Base-by-base conservation (phyloP, 495 filamentous ascomycete genomes). In the Penicillium crystallinum region DNA sequence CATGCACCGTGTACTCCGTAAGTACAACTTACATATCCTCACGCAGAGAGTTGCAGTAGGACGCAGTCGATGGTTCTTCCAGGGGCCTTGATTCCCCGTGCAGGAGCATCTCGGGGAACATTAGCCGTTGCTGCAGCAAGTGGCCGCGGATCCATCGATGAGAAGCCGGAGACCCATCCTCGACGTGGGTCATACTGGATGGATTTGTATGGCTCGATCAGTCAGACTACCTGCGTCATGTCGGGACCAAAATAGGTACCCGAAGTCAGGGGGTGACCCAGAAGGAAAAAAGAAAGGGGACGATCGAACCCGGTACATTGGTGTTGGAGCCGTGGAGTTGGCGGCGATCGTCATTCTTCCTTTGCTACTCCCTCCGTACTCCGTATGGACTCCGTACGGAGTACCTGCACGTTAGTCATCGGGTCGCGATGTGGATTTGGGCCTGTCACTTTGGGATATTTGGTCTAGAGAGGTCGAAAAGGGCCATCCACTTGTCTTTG, bases 231-330 rank as follows among this genome's bases (percentile, higher is more conserved):
- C 29, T 51, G 46, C 46, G 15, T 54, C 46, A 37, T 34, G 34
- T 27, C 34, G 35, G 37, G 41, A 41, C 22, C 34, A 30, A 45
- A 21, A 36, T 41, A 45, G 27, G 42, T 46, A 47, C 36, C 23
- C 46, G 52, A 43, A 56, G 53, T 49, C 51, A 54, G 57, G 61
- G 58, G 46, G 29, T 34, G 56, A 59, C 52, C 61, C 61, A 41
- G 46, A 44, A 61, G 48, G 48, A 47, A 25, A n/a, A 52, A 57
- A 51, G 59, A 57, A 55, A 53, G 42, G 48, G 37, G 57, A 44
- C 35, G 56, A 63, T 63, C 54, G 56, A 47, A 50, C 59, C 62
- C 62, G 59, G 53, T 49, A 53, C 19, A 39, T 19, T 58, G 62
- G 39, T 47, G 47, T 45, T 57, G 55, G 61, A 53, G 58, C 58